Evolutionary conservation across 257 asterid genomes (phyloP), one percentile per base, ranked within the genome.

Genomic region (Fraxinus quadrangulata): DNA sequence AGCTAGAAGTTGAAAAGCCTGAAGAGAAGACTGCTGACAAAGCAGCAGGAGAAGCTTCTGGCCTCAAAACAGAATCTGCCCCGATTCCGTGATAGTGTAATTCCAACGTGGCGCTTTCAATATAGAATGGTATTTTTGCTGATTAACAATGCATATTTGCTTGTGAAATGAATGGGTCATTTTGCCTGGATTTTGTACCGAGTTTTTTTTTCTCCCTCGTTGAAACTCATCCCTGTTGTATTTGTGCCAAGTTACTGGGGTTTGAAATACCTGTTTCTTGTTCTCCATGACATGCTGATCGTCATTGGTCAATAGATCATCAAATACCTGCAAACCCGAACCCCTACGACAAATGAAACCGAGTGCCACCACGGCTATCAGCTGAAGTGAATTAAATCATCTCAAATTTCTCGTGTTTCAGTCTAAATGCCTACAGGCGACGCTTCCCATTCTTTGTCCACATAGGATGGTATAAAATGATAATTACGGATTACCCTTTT

Each of bases 21-120:
- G 92, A 77, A 40, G 88, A 67, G 72, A 78, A 73, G 56, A 84
- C 72, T 34, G 81, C 26, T 30, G 86, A 79, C 19, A 80, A 71
- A 79, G 82, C 75, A 12, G 86, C 3, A 10, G 36, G 71, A 54
- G 87, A 80, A 70, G 79, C 84, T 56, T 54, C 88, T 0, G 83
- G 83, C 72, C 87, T 74, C 73, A 87, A 85, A 83, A 87, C 81
- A 21, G 86, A 81, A 56, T 23, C 86, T 2, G 61, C 72, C n/a
- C 26, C 83, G 4, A 85, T 85, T 83, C 30, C 90, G 72, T 87
- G 65, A 88, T 47, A 67, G 28, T 1, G 66, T 68, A 75, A 68
- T 45, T 34, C 67, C 6, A 54, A 9, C 3, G 23, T 0, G 12
- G 31, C 10, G 68, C 13, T 9, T 10, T 21, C 5, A 0, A 12